Percentiles rank a stretch among this genome's conserved stretches.
Evolutionary conservation across 2,329 filamentous ascomycete genomes (phyloP).

Genomic region (Hirsutella rhossiliensis): DNA sequence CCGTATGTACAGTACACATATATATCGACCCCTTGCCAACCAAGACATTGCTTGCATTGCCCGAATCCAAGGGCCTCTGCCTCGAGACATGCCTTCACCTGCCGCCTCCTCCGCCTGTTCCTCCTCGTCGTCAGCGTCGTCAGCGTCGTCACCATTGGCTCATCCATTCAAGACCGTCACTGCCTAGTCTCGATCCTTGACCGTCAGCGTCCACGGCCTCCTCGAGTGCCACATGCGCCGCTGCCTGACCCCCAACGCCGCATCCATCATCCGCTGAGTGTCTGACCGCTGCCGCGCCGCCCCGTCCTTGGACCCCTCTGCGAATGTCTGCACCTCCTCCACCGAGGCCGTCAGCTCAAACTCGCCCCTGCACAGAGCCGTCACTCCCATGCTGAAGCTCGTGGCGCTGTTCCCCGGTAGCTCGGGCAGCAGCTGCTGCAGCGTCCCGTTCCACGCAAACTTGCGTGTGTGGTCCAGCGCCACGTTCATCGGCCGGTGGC

Average conservation of each 20-base stretch:
- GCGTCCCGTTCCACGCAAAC: conserved; percentile 71
- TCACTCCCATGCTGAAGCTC: conserved; percentile 56
- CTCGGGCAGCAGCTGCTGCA: conserved; percentile 61
- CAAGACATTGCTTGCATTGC: too few relatives aligned
- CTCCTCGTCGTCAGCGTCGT: too few relatives aligned
- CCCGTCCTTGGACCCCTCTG: conserved; percentile 14
- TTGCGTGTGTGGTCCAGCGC: conserved; percentile 75
- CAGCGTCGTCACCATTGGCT: not conserved
- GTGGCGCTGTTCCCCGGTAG: conserved; percentile 46
- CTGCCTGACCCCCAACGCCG: conserved; percentile 45
- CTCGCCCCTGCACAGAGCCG: conserved; percentile 64
- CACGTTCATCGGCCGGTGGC: conserved; percentile 57
- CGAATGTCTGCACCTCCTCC: conserved; percentile 60
- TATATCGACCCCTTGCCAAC: too few relatives aligned
- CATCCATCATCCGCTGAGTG: conserved; percentile 46
- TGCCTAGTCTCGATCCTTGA: conserved; percentile 16
- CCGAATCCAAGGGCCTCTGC: too few relatives aligned
- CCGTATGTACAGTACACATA: too few relatives aligned
- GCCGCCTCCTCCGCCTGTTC: too few relatives aligned
- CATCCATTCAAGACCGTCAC: too few relatives aligned
- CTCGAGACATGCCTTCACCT: too few relatives aligned
- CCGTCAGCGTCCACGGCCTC: conserved; percentile 41
- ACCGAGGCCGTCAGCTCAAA: conserved; percentile 74
- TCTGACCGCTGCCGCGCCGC: conserved; percentile 29
- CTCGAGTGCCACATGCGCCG: conserved; percentile 54